Evolutionary conservation across 2,329 filamentous ascomycete species (phyloP), one percentile per base, ranked within the genome.

Genomic region (Corniculantispora saksenae): DNA sequence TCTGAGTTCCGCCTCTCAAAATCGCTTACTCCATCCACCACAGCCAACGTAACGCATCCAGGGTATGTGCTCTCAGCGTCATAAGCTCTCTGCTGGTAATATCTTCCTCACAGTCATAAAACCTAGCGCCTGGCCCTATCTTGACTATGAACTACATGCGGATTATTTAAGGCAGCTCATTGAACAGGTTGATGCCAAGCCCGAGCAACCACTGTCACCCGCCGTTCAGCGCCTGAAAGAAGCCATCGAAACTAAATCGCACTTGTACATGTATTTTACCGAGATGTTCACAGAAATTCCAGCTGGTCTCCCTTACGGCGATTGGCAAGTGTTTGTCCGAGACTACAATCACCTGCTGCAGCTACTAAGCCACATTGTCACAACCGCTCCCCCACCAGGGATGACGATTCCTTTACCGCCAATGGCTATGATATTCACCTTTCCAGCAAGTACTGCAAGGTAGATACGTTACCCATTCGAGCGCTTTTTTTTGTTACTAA

Each of bases 381-480:
- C n/a, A 19, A 58, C 29, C 3, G 61, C 61, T 4, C 61, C 81
- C 2, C 83, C 82, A 0, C 79, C 82, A 5, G 48, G 56, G 13
- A 6, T 54, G n/a, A 23, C 23, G 2, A 17, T 64, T 19, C 55
- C 54, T 1, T 17, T 56, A 7, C 51, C 54, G 48, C 63, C 63
- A 0, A 64, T 64, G 32, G 47, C 51, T 5, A 0, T 60, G 29
- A 35, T 64, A 3, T 29, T 64, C 8, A 55, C 85, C 70, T 85
- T 84, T 67, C 81, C 78, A 19, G 85, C 85, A 82, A 82, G 78
- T 5, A 86, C 84, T 5, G 79, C 83, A 13, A 83, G 81, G 81
- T 77, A 68, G 71, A 66, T 12, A 55, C 21, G 21, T n/a, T n/a
- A n/a, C n/a, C n/a, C n/a, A n/a, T n/a, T n/a, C n/a, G n/a, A n/a